Percentiles rank a stretch among this genome's conserved stretches.
Conservation (phyloP, 2,329 filamentous ascomycete species). For the Aschersonia sp. region DNA sequence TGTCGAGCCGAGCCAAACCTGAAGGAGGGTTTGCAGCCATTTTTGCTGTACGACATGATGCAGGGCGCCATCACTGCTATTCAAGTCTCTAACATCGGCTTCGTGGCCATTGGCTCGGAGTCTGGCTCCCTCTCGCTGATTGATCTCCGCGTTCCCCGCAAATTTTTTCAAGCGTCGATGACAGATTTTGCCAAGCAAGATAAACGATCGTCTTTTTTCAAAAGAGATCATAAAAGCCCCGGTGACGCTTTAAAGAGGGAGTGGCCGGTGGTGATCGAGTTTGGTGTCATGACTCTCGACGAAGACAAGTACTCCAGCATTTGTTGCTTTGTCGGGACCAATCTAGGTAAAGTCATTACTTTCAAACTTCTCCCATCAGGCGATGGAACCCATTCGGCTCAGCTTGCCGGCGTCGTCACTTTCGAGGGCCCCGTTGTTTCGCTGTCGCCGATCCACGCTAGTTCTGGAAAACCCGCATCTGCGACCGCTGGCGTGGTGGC, state of each 20-base stretch:
- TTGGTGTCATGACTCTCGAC: constrained; percentile 85
- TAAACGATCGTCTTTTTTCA: constrained; percentile 61
- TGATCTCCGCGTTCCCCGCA: constrained; percentile 72
- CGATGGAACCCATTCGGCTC: constrained; percentile 52
- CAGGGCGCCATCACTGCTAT: constrained; percentile 68
- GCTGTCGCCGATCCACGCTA: constrained; percentile 66
- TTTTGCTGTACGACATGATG: constrained; percentile 69
- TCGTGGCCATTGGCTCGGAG: constrained; percentile 77
- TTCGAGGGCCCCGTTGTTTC: constrained; percentile 59
- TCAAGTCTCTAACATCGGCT: constrained; percentile 83
- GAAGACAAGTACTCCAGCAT: constrained; percentile 95
- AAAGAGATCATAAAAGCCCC: constrained; percentile 16
- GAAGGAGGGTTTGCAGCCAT: constrained; percentile 69
- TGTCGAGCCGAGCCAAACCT: constrained; percentile 57
- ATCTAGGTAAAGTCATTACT: constrained; percentile 66
- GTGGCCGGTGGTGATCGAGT: constrained; percentile 72
- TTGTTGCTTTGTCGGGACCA: constrained; percentile 81
- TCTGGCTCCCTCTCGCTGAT: constrained; percentile 68
- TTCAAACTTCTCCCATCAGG: constrained; percentile 78
- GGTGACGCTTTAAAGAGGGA: constrained; percentile 37
- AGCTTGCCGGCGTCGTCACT: constrained; percentile 52
- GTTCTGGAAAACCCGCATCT: constrained; percentile 59
- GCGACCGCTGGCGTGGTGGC: constrained; percentile 65
- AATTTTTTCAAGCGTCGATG: constrained; percentile 65
- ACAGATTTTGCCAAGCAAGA: constrained; percentile 63